These are phyloP conservation scores for Beauveria asiatica DNA, from an alignment of 2,329 filamentous ascomycete genomes.

Conservation along the genomic window DNA sequence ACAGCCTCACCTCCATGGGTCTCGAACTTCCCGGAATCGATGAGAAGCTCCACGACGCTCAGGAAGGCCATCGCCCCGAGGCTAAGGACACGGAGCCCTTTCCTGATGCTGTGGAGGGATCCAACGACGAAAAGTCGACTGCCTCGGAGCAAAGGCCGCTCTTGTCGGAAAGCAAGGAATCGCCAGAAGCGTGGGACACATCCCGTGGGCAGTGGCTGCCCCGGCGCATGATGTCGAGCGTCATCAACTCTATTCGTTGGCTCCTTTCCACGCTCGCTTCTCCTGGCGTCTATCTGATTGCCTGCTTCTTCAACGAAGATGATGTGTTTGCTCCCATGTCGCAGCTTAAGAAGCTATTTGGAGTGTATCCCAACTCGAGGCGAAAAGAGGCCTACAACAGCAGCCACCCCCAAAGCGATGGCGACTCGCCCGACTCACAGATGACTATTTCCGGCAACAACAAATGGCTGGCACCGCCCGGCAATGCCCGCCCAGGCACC, in stretches of 20 bases:
- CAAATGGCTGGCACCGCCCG: conserved; percentile 20
- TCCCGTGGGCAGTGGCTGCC: conserved; percentile 37
- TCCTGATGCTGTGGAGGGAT: conserved; percentile 29
- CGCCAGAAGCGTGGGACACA: conserved; percentile 41
- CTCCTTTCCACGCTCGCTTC: conserved; percentile 70
- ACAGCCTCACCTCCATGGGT: conserved; percentile 48
- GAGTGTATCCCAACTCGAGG: conserved; percentile 21
- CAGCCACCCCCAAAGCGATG: conserved; percentile 31
- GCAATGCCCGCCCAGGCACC: conserved; percentile 25
- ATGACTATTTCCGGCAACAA: conserved; percentile 20
- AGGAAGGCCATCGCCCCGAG: conserved; percentile 25
- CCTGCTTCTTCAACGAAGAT: conserved; percentile 73
- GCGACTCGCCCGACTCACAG: conserved; percentile 16
- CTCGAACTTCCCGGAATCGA: conserved; percentile 36
- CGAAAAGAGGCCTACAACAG: conserved; percentile 27
- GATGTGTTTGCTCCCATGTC: conserved; percentile 71
- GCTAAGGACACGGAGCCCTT: conserved; percentile 25
- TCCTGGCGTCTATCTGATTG: conserved; percentile 73
- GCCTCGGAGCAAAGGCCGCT: conserved; percentile 61
- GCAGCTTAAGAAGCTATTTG: conserved; percentile 60
- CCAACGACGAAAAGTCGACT: conserved; percentile 28
- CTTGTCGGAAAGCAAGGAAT: conserved; percentile 26
- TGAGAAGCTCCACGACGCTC: conserved; percentile 26
- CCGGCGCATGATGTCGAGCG: conserved; percentile 58
- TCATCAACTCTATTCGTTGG: conserved; percentile 70